Conservation (phyloP, 192 early-diverging fungal genomes). For the Globomyces pollinis-pini region DNA sequence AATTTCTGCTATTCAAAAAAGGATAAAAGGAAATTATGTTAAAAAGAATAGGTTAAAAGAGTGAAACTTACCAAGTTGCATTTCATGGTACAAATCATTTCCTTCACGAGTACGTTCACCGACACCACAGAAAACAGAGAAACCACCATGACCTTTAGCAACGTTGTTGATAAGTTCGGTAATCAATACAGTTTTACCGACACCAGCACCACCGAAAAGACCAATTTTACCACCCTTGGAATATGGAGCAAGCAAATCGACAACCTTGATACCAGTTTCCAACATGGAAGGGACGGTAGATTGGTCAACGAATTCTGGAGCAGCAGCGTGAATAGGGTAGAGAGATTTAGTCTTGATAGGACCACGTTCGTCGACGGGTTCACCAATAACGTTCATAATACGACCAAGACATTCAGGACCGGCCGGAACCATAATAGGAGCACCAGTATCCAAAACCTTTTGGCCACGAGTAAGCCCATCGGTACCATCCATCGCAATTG, state of each 20-base stretch:
- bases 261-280: constrained; percentile 98
- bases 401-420: constrained; percentile 92
- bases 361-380: constrained; percentile 96
- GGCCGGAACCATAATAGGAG: constrained; percentile 86
- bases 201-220: constrained; percentile 98
- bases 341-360: constrained; percentile 86
- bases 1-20: too few species aligned
- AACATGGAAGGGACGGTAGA: constrained; percentile 89
- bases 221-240: constrained; percentile 97
- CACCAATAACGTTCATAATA: constrained; percentile 99
- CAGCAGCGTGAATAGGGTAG: constrained; percentile 82
- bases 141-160: constrained; percentile 98
- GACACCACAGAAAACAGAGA: constrained; percentile 97
- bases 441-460: constrained; percentile 85
- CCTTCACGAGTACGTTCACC: constrained; percentile 99
- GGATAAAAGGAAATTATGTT: too few species aligned
- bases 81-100: constrained; percentile 99
- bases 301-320: constrained; percentile 94
- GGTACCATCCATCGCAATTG: constrained; percentile 99
- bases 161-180: constrained; percentile 99
- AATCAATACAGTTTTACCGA: constrained; percentile 99
- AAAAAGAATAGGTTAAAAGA: not conserved
- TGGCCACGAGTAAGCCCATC: constrained; percentile 96
- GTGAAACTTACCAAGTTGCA: constrained; percentile 31
- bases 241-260: constrained; percentile 95